Base-by-base conservation (phyloP, 108 stramenopile species). In the Nitzschia inconspicua region DNA sequence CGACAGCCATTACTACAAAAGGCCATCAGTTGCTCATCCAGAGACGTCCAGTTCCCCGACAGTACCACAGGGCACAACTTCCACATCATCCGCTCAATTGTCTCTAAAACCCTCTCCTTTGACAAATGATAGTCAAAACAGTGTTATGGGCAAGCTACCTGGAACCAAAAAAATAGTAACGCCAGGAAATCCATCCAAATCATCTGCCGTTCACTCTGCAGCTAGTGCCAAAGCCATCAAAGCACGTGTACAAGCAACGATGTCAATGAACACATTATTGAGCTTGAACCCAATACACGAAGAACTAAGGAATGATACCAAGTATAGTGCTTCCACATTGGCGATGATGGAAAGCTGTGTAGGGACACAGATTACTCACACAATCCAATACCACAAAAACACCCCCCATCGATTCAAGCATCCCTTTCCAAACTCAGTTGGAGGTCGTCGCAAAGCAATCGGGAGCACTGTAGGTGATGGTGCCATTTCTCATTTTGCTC, bases 341-440 rank as follows among this genome's bases (percentile, higher is more conserved):
- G 88, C 88, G 10, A 47, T 89, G 51, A 53, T 79, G 56, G 73
- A 82, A 36, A 60, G 68, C 36, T 83, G 86, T 26, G 80, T 83
- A 8, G 79, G 84, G 1, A 63, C 64, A 46, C 54, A 26, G 57
- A 64, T 62, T 50, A 57, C 57, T 41, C 47, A 53, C 39, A 48
- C 44, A 65, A 75, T 49, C 10, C 52, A 50, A 50, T 54, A 54
- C 52, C 50, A 64, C 65, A 66, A 53, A 66, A 60, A 53, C 47
- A 42, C 54, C 62, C 69, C 48, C 25, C 68, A 76, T 58, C 70
- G 81, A 52, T 65, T 77, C 35, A 34, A 47, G 35, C 80, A 82
- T 55, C 80, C 80, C 7, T 59, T 66, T 61, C 80, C 80, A 3
- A 74, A 82, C 2, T 76, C 75, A 1, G 14, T 66, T 35, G 80